Evolutionary conservation across 768 basidiomycete species (phyloP).

Genomic region (Macrolepiota dolichaula): DNA sequence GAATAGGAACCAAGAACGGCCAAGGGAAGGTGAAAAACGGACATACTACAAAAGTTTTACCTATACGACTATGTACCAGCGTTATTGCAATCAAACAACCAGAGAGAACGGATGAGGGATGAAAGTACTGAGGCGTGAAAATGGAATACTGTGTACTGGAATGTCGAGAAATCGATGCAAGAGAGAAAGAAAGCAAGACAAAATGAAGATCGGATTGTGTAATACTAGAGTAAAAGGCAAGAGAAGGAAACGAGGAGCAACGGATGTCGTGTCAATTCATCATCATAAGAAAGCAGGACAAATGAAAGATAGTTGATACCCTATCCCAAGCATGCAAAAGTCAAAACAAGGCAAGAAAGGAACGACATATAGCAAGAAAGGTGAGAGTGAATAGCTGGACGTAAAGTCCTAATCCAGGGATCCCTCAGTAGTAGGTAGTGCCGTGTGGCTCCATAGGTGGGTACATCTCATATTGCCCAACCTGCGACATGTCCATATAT

Average conservation of each 20-base stretch:
- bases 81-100: constrained; percentile 12
- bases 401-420: constrained; percentile 48
- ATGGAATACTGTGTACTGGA: neutral
- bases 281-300: constrained; percentile 19
- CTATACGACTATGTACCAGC: constrained; percentile 9
- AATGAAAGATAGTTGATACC: constrained; percentile 12
- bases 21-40: constrained; percentile 16
- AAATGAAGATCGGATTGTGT: constrained; percentile 13
- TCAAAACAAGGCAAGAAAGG: constrained; percentile 16
- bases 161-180: constrained; percentile 3
- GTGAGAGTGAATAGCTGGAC: constrained; percentile 53
- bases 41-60: constrained; percentile 12
- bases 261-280: constrained; percentile 9
- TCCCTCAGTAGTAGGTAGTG: constrained; percentile 26
- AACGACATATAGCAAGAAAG: constrained; percentile 5
- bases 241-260: constrained; percentile 6
- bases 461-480: constrained; percentile 67
- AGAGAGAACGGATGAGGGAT: constrained; percentile 10
- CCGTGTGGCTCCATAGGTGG: constrained; percentile 8
- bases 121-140: neutral
- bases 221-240: neutral
- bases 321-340: constrained; percentile 3
- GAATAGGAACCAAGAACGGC: constrained; percentile 13
- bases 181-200: constrained; percentile 6
- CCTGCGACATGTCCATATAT: constrained; percentile 67